These are phyloP conservation scores for Mortierella hygrophila DNA, from an alignment of 192 early-diverging fungal genomes.

Conservation along the genomic window DNA sequence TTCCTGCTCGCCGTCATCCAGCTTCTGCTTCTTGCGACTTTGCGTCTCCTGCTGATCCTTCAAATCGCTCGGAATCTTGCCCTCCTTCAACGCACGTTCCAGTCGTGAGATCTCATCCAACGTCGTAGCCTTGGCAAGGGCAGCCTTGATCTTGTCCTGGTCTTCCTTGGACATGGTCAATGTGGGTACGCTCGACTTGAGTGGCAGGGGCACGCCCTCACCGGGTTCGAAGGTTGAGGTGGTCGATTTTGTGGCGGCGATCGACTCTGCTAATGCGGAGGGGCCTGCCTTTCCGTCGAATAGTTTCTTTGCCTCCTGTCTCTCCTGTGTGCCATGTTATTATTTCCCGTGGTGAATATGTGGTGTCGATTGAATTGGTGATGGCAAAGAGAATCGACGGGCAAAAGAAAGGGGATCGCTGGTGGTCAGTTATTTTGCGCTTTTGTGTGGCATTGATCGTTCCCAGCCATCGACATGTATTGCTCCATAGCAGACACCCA, in stretches of 20 bases:
- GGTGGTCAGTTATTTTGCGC: background rate
- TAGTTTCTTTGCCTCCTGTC: slow-evolving; percentile 80
- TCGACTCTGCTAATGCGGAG: slow-evolving; percentile 73
- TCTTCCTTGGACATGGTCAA: slow-evolving; percentile 76
- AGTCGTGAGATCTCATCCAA: slow-evolving; percentile 81
- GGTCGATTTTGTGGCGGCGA: slow-evolving; percentile 70
- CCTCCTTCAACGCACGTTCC: slow-evolving; percentile 75
- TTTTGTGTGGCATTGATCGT: background rate
- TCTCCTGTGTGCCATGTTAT: slow-evolving; percentile 70
- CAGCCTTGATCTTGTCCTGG: slow-evolving; percentile 76
- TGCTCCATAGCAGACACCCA: background rate
- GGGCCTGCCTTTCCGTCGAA: slow-evolving; percentile 79
- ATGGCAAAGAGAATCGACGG: background rate
- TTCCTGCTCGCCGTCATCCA: slow-evolving; percentile 10
- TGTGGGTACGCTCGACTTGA: slow-evolving; percentile 69
- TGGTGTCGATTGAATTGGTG: background rate
- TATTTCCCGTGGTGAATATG: background rate
- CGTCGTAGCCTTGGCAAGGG: slow-evolving; percentile 80
- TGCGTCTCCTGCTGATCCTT: slow-evolving; percentile 32
- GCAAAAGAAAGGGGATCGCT: background rate
- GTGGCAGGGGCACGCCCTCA: slow-evolving; percentile 67
- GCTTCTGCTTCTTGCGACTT: slow-evolving; percentile 31
- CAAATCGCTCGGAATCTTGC: slow-evolving; percentile 61
- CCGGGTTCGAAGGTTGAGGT: slow-evolving; percentile 90
- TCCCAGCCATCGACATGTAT: no score